Percentiles rank a stretch among this genome's conserved stretches.
phyloP scores from a whole-genome alignment of 495 filamentous ascomycete species.

The Lineolata rhizophorae region DNA sequence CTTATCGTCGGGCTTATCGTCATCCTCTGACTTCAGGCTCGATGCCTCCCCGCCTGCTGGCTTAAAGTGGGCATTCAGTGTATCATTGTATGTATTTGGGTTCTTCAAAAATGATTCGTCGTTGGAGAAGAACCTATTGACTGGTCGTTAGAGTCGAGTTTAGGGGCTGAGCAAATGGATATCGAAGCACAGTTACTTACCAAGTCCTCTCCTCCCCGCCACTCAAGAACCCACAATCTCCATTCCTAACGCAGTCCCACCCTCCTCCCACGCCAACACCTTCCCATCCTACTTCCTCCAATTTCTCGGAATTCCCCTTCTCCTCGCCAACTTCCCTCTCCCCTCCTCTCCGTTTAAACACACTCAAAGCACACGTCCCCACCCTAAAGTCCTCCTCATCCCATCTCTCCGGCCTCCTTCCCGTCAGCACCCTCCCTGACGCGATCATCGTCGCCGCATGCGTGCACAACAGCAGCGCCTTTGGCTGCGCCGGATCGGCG shows the following conservation, averaged over 20 bases:
- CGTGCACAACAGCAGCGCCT: slow-evolving; percentile 59
- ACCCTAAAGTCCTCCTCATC: slow-evolving; percentile 56
- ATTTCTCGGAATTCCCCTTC: slow-evolving; percentile 10
- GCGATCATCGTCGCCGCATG: slow-evolving; percentile 81
- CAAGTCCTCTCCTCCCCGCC: slow-evolving; percentile 75
- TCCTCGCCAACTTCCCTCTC: slow-evolving; percentile 7
- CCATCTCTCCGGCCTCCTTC: slow-evolving; percentile 42
- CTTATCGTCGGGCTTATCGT: too few relatives aligned
- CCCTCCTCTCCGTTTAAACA: slow-evolving; percentile 38
- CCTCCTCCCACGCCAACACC: slow-evolving; percentile 53
- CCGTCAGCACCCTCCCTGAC: slow-evolving; percentile 60
- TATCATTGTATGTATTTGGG: slow-evolving; percentile 12
- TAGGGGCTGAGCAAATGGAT: neutral
- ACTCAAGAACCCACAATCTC: slow-evolving; percentile 59
- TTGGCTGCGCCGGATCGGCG: slow-evolving; percentile 24
- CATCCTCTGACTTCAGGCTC: too few relatives aligned
- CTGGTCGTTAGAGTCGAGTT: neutral
- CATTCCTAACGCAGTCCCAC: slow-evolving; percentile 61
- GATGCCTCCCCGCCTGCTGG: too few relatives aligned
- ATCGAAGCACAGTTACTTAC: slow-evolving; percentile 26
- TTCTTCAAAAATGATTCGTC: slow-evolving; percentile 12
- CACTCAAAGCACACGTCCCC: slow-evolving; percentile 70
- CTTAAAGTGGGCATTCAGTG: too few relatives aligned
- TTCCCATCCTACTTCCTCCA: slow-evolving; percentile 28
- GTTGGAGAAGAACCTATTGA: slow-evolving; percentile 13